These are phyloP conservation scores for Pascua guehoae DNA, from an alignment of 1,284 basidiomycete species.

Conservation along the genomic window DNA sequence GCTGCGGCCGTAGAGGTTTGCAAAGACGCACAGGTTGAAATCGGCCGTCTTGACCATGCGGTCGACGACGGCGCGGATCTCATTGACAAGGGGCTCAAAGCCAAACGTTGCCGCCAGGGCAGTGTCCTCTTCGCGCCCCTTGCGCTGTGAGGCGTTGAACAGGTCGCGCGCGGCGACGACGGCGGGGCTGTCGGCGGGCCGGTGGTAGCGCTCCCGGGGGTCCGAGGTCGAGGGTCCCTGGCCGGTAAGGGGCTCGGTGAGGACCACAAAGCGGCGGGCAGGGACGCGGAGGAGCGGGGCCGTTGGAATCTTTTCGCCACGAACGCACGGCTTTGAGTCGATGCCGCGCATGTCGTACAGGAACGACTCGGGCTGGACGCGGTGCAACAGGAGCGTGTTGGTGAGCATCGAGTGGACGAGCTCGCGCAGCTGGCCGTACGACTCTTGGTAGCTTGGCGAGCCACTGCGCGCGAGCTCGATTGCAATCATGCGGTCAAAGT, in stretches of 20 bases:
- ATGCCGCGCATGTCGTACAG: slow-evolving; percentile 19
- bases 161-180: slow-evolving; percentile 13
- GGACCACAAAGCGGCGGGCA: slow-evolving; percentile 18
- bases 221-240: slow-evolving; percentile 15
- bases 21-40: slow-evolving; percentile 40
- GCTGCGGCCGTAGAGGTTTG: slow-evolving; percentile 16
- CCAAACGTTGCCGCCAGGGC: slow-evolving; percentile 12
- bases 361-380: slow-evolving; percentile 21
- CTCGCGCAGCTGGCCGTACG: slow-evolving; percentile 9
- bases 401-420: slow-evolving; percentile 17
- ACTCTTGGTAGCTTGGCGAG: slow-evolving; percentile 3
- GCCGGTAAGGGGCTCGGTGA: slow-evolving; percentile 19
- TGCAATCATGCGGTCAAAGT: slow-evolving; percentile 13
- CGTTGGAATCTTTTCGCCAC: slow-evolving; percentile 7
- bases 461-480: slow-evolving; percentile 5
- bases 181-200: slow-evolving; percentile 6
- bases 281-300: slow-evolving; percentile 17
- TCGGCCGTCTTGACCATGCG: slow-evolving; percentile 51
- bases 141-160: slow-evolving; percentile 2
- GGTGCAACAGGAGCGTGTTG: slow-evolving; percentile 20
- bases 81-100: slow-evolving; percentile 14
- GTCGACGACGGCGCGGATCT: slow-evolving; percentile 52
- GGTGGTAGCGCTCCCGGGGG: slow-evolving; percentile 21
- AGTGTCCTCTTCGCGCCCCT: slow-evolving; percentile 4
- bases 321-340: slow-evolving; percentile 12